Percentiles rank a stretch among this genome's conserved stretches.
Conservation (phyloP, 345 rosid species). For the Lagerstroemia speciosa region DNA sequence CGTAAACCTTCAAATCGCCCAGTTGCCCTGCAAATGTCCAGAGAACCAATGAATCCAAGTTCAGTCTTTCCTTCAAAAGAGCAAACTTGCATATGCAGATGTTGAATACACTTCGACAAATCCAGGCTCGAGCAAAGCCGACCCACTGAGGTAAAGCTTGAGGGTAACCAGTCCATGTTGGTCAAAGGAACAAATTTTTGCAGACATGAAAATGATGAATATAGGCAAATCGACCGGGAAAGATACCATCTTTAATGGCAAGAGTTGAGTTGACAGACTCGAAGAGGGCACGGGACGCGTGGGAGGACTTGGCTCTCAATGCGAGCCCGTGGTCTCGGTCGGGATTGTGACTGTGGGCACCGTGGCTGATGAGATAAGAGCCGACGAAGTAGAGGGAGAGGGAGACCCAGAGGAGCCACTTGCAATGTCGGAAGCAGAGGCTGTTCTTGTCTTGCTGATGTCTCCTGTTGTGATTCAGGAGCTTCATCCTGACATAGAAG, state of each 20-base stretch:
- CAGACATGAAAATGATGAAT: background rate
- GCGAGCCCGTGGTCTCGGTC: constrained; percentile 31
- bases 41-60: background rate
- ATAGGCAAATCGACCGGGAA: background rate
- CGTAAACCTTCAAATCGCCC: constrained; percentile 61
- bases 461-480: constrained; percentile 13
- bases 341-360: constrained; percentile 7
- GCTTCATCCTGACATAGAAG: constrained; percentile 45
- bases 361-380: constrained; percentile 59
- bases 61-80: background rate
- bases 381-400: constrained; percentile 63
- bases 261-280: constrained; percentile 11
- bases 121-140: too few species aligned
- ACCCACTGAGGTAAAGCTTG: too few species aligned
- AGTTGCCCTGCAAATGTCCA: constrained; percentile 23
- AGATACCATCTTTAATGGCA: background rate
- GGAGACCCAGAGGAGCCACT: constrained; percentile 74
- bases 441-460: constrained; percentile 4
- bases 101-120: too few species aligned
- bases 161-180: too few species aligned
- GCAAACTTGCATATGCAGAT: too few species aligned
- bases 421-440: constrained; percentile 57
- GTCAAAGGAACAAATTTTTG: background rate
- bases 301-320: constrained; percentile 30
- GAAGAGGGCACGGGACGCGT: constrained; percentile 56